Conservation (phyloP, 495 filamentous ascomycete species). For the Pseudevernia furfuracea region DNA sequence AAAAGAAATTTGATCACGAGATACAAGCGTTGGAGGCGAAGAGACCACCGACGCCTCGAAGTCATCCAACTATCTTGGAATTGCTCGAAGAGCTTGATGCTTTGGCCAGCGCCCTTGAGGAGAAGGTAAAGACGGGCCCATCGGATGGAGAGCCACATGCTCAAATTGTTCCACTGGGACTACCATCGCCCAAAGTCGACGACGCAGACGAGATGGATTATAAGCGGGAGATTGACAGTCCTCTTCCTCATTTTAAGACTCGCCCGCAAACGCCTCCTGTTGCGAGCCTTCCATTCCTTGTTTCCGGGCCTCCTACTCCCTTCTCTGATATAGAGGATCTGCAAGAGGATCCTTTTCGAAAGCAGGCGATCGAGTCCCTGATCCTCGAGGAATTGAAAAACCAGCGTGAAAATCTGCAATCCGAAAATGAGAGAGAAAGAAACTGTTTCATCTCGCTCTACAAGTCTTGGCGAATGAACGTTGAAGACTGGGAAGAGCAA, state of each 20-base stretch:
- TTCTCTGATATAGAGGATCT: constrained; percentile 44
- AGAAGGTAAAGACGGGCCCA: constrained; percentile 25
- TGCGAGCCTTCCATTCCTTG: constrained; percentile 43
- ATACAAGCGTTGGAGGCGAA: constrained; percentile 40
- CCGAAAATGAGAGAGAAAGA: constrained; percentile 37
- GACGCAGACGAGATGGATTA: constrained; percentile 22
- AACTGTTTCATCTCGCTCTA: constrained; percentile 40
- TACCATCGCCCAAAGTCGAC: constrained; percentile 22
- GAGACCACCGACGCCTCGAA: constrained; percentile 38
- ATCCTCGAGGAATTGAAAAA: constrained; percentile 35
- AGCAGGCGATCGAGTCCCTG: constrained; percentile 34
- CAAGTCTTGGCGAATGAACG: constrained; percentile 41
- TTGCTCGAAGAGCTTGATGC: constrained; percentile 42
- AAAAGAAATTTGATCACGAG: constrained; percentile 42
- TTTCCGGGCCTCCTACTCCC: constrained; percentile 42
- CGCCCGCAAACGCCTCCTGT: constrained; percentile 29
- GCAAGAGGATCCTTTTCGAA: constrained; percentile 36
- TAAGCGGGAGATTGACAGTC: constrained; percentile 7
- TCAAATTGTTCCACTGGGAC: constrained; percentile 26
- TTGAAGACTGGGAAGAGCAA: constrained; percentile 54
- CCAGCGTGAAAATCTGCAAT: constrained; percentile 37
- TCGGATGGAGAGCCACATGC: constrained; percentile 28
- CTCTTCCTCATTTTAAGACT: constrained; percentile 4
- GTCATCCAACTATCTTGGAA: constrained; percentile 40
- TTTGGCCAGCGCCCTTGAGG: constrained; percentile 33